A percentile compares a stretch with the other conserved stretches of the same genome.
Evolutionary conservation across 148 eudicot genomes (phyloP).

Genomic region (Rhododendron molle): DNA sequence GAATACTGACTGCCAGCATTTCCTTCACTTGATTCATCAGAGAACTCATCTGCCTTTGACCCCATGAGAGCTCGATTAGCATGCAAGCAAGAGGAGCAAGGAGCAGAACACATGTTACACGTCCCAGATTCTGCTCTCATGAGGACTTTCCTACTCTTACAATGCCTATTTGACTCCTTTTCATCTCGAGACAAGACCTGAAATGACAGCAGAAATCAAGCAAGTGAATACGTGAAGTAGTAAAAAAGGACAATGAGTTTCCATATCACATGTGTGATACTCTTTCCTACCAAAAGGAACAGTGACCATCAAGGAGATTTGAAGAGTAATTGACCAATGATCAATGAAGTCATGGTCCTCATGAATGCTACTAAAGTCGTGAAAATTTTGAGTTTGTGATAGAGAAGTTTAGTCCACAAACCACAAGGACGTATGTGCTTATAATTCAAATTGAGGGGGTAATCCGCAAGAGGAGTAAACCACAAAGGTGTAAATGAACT

Average conservation of each 20-base stretch:
- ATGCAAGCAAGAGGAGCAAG: constrained; percentile 46
- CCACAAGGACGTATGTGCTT: neutral
- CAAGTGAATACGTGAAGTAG: neutral
- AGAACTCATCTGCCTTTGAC: constrained; percentile 37
- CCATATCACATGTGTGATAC: neutral
- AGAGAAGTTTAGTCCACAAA: neutral
- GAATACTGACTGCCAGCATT: constrained; percentile 24
- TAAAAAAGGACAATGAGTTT: neutral
- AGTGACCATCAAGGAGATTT: neutral
- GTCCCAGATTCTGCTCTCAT: constrained; percentile 23
- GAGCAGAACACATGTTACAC: constrained; percentile 43
- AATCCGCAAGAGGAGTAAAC: neutral
- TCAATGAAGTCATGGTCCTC: neutral
- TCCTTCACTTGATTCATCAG: constrained; percentile 34
- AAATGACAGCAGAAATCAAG: constrained; percentile 3
- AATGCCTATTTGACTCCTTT: constrained; percentile 21
- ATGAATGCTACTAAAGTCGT: neutral
- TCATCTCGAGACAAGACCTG: constrained; percentile 30
- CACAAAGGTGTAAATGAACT: neutral
- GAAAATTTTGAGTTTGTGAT: neutral
- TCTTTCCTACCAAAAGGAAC: neutral
- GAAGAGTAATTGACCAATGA: neutral
- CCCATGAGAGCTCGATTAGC: constrained; percentile 24
- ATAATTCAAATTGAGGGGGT: neutral
- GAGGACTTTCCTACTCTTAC: constrained; percentile 20